Evolutionary conservation across 2,329 filamentous ascomycete genomes (phyloP).

Genomic region (Alternaria sp.): DNA sequence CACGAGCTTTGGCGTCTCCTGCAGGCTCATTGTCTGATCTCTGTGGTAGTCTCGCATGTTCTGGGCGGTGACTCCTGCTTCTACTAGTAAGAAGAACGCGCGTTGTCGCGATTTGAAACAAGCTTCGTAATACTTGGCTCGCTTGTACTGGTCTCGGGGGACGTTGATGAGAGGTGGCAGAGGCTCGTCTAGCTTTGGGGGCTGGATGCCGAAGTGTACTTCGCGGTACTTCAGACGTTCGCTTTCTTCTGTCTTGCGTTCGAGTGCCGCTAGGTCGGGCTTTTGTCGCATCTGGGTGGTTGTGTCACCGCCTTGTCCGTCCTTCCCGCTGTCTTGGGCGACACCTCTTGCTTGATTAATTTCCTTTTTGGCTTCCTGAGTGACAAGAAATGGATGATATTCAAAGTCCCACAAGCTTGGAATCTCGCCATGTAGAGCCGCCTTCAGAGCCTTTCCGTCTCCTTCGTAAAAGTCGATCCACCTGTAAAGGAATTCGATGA

Average conservation of each 20-base stretch:
- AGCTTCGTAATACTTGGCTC: constrained; percentile 35
- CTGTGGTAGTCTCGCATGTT: constrained; percentile 39
- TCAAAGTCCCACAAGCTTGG: constrained; percentile 46
- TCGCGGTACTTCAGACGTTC: constrained; percentile 42
- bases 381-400: constrained; percentile 33
- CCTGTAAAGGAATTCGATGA: constrained; percentile 43
- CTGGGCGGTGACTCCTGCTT: constrained; percentile 34
- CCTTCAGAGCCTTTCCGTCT: constrained; percentile 39
- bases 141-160: constrained; percentile 27
- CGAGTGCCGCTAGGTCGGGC: constrained; percentile 31
- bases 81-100: constrained; percentile 37
- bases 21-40: constrained; percentile 26
- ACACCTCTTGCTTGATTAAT: background rate
- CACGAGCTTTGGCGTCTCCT: constrained; percentile 27
- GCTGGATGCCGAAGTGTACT: constrained; percentile 39
- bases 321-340: background rate
- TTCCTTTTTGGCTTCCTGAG: constrained; percentile 12
- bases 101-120: constrained; percentile 42
- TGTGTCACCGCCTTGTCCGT: background rate
- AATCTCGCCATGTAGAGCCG: constrained; percentile 41
- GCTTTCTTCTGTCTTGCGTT: constrained; percentile 31
- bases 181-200: constrained; percentile 29
- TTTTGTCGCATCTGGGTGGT: constrained; percentile 31
- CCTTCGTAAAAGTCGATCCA: constrained; percentile 43
- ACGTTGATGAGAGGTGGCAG: constrained; percentile 42